Percentiles rank a stretch among this genome's conserved stretches.
Conservation (phyloP, 768 basidiomycete genomes). For the Harrya chromipes region DNA sequence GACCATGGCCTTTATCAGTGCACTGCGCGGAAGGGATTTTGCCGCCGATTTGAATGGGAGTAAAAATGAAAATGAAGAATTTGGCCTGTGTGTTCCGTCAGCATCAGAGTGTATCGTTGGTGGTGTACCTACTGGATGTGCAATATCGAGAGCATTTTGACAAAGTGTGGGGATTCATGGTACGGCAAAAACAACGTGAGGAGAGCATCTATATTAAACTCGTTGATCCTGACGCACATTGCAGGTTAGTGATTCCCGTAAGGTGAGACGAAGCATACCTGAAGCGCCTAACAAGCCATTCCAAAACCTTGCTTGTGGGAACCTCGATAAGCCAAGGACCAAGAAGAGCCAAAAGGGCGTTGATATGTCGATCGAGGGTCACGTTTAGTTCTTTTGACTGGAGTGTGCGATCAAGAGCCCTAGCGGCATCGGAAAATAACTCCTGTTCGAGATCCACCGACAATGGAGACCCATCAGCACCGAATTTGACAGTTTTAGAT, state of each 20-base stretch:
- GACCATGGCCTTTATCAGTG: conserved; percentile 76
- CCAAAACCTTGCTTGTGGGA: conserved; percentile 79
- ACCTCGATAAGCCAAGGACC: conserved; percentile 80
- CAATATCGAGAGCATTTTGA: conserved; percentile 88
- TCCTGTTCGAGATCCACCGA: conserved; percentile 54
- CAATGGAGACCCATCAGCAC: conserved; percentile 16
- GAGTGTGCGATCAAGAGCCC: conserved; percentile 74
- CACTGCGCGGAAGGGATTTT: conserved; percentile 66
- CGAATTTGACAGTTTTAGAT: conserved; percentile 9
- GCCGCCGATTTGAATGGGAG: conserved; percentile 73
- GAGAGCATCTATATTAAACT: conserved; percentile 83
- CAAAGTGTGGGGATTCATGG: conserved; percentile 92
- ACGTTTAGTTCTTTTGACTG: conserved; percentile 58
- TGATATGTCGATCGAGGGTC: conserved; percentile 60
- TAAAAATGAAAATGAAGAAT: conserved; percentile 66
- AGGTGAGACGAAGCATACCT: conserved; percentile 49
- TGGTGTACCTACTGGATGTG: conserved; percentile 56
- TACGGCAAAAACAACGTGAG: conserved; percentile 88
- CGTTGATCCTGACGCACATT: conserved; percentile 63
- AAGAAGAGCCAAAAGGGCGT: conserved; percentile 62
- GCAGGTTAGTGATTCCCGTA: background rate
- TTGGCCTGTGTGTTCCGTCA: conserved; percentile 40
- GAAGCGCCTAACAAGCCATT: conserved; percentile 94
- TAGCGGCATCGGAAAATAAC: conserved; percentile 80
- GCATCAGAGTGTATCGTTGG: background rate